Evolutionary conservation across 2,329 filamentous ascomycete species (phyloP).

Genomic region (Exophiala sideris): DNA sequence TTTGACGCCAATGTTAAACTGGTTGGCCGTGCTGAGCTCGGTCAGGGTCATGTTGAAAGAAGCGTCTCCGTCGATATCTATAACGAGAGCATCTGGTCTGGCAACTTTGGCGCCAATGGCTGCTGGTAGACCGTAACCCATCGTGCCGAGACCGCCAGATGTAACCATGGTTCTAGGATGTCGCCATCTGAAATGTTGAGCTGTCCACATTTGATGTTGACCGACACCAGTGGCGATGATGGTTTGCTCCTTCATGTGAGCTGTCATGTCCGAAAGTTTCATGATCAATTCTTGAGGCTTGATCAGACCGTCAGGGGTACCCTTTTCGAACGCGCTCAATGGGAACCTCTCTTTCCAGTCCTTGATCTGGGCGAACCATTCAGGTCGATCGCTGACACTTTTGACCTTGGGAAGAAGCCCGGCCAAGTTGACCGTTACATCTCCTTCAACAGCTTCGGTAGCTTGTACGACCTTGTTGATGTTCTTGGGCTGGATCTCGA

Average conservation of each 20-base stretch:
- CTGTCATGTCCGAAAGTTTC: slow-evolving; percentile 80
- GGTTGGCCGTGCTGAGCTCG: slow-evolving; percentile 84
- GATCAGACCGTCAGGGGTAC: slow-evolving; percentile 72
- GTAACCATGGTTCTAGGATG: slow-evolving; percentile 92
- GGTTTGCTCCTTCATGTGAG: slow-evolving; percentile 73
- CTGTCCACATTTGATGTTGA: slow-evolving; percentile 98
- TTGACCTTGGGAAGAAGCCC: slow-evolving; percentile 71
- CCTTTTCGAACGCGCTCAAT: slow-evolving; percentile 73
- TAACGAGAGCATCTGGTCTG: slow-evolving; percentile 74
- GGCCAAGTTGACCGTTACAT: slow-evolving; percentile 75
- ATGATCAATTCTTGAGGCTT: slow-evolving; percentile 94
- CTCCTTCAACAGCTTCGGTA: slow-evolving; percentile 90
- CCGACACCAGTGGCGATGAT: slow-evolving; percentile 93
- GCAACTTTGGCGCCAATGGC: slow-evolving; percentile 95
- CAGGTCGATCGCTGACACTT: slow-evolving; percentile 62
- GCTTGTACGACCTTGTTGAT: slow-evolving; percentile 99
- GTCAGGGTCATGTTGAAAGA: slow-evolving; percentile 99
- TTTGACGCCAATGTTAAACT: slow-evolving; percentile 97
- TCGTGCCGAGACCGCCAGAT: slow-evolving; percentile 89
- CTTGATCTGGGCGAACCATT: slow-evolving; percentile 87
- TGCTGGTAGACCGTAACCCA: slow-evolving; percentile 92
- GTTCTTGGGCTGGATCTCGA: slow-evolving; percentile 99
- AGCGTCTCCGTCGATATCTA: slow-evolving; percentile 97
- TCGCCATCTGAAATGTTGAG: slow-evolving; percentile 94
- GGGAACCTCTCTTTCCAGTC: slow-evolving; percentile 92